Conservation (phyloP, 352 stramenopile genomes). For the Blastocystis sp. region DNA sequence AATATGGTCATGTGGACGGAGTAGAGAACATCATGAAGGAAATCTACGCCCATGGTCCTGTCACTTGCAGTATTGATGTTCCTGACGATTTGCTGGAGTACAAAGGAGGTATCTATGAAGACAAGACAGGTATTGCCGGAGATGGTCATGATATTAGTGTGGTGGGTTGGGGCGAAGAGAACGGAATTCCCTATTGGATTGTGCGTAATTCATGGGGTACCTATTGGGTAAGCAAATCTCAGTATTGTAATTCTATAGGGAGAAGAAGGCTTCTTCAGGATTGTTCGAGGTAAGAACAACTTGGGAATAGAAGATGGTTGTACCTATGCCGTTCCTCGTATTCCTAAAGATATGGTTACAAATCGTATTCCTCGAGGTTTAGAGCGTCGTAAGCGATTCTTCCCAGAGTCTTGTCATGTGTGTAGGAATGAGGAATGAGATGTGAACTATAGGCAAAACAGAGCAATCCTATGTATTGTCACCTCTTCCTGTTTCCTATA, state of each 20-base stretch:
- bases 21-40: slow-evolving; percentile 87
- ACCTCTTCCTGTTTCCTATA: slow-evolving; percentile 72
- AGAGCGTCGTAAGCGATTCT: neutral
- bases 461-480: slow-evolving; percentile 38
- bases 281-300: slow-evolving; percentile 82
- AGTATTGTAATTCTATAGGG: slow-evolving; percentile 68
- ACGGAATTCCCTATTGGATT: slow-evolving; percentile 83
- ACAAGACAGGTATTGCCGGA: slow-evolving; percentile 74
- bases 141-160: slow-evolving; percentile 85
- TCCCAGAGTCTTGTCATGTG: neutral
- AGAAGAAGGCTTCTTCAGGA: slow-evolving; percentile 85
- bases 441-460: neutral
- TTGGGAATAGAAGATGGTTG: slow-evolving; percentile 85
- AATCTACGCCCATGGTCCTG: slow-evolving; percentile 85
- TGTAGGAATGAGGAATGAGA: neutral
- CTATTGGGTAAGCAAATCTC: slow-evolving; percentile 72
- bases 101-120: slow-evolving; percentile 82
- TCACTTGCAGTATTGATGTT: slow-evolving; percentile 75
- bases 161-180: slow-evolving; percentile 83
- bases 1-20: slow-evolving; percentile 82
- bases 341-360: neutral
- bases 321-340: slow-evolving; percentile 77
- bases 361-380: neutral
- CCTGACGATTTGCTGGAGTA: slow-evolving; percentile 75
- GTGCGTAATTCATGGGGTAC: slow-evolving; percentile 86